Evolutionary conservation across 306 rosid genomes (phyloP).

Genomic region (Hippophae rhamnoides): DNA sequence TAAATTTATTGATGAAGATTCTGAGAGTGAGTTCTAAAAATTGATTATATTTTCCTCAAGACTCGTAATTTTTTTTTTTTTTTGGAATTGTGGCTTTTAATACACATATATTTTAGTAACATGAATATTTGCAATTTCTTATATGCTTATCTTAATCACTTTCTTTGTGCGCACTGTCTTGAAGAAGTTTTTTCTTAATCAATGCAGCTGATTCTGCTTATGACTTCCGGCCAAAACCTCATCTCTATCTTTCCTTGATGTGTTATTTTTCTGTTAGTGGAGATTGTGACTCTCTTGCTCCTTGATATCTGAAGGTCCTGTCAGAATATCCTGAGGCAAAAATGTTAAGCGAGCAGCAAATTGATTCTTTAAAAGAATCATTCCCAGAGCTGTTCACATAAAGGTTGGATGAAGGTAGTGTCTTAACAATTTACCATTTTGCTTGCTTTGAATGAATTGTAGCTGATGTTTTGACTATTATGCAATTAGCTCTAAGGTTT

Average conservation of each 20-base stretch:
- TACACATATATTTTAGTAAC: too few species aligned
- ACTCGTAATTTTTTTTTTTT: not conserved
- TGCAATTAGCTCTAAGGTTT: too few species aligned
- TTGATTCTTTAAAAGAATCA: slow-evolving; percentile 54
- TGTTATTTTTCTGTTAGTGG: slow-evolving; percentile 56
- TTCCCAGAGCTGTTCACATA: slow-evolving; percentile 45
- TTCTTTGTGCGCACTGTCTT: not conserved
- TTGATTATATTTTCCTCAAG: slow-evolving; percentile 7
- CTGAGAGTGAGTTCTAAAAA: slow-evolving; percentile 58
- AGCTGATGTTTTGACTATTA: not conserved
- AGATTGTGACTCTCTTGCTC: slow-evolving; percentile 35
- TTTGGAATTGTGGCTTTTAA: not conserved
- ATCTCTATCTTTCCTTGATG: slow-evolving; percentile 84
- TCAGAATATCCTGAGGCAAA: slow-evolving; percentile 70
- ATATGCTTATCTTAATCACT: too few species aligned
- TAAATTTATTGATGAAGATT: slow-evolving; percentile 32
- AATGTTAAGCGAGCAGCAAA: slow-evolving; percentile 58
- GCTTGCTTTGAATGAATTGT: not conserved
- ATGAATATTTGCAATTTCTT: too few species aligned
- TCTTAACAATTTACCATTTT: not conserved
- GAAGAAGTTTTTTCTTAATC: slow-evolving; percentile 17
- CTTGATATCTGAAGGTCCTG: slow-evolving; percentile 45
- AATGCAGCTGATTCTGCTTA: slow-evolving; percentile 82
- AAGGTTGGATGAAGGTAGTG: slow-evolving; percentile 75
- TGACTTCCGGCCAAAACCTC: slow-evolving; percentile 73